phyloP scores from a whole-genome alignment of 2,329 filamentous ascomycete genomes.

The Thyridium curvatum region DNA sequence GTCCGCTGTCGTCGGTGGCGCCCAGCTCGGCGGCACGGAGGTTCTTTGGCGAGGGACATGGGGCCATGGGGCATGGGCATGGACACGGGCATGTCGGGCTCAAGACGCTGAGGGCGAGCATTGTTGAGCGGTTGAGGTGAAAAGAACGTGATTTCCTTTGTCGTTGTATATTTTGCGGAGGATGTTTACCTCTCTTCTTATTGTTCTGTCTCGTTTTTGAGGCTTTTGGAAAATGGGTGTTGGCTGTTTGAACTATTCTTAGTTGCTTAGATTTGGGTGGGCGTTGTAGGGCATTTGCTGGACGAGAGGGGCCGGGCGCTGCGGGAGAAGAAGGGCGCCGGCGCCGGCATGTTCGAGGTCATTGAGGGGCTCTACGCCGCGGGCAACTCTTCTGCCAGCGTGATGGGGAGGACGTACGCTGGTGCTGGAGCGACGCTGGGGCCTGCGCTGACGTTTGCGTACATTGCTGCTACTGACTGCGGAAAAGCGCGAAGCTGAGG shows the following conservation, averaged over 20 bases:
- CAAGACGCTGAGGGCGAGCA: too few species aligned
- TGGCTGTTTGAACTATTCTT: too few species aligned
- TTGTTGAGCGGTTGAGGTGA: too few species aligned
- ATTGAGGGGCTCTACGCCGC: slow-evolving; percentile 25
- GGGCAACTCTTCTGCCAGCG: slow-evolving; percentile 22
- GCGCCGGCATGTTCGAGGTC: slow-evolving; percentile 5
- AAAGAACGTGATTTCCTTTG: slow-evolving; percentile 9
- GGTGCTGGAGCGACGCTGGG: slow-evolving; percentile 27
- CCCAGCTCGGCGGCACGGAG: too few species aligned
- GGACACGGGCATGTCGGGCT: too few species aligned
- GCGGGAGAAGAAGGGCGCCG: slow-evolving; percentile 2
- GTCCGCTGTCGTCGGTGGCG: too few species aligned
- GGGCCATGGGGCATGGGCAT: too few species aligned
- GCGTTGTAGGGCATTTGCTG: slow-evolving; percentile 25
- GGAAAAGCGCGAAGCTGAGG: not conserved
- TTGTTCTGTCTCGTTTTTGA: too few species aligned
- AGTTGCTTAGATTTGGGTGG: slow-evolving; percentile 3
- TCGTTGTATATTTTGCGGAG: slow-evolving; percentile 10
- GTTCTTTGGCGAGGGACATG: too few species aligned
- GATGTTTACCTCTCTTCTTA: too few species aligned
- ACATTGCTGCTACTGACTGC: slow-evolving; percentile 13
- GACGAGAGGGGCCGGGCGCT: slow-evolving; percentile 21
- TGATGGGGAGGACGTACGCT: slow-evolving; percentile 26
- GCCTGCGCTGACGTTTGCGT: slow-evolving; percentile 27
- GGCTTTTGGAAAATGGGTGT: too few species aligned